Base-by-base conservation (phyloP, 306 rosid species). In the Gillenia trifoliata region DNA sequence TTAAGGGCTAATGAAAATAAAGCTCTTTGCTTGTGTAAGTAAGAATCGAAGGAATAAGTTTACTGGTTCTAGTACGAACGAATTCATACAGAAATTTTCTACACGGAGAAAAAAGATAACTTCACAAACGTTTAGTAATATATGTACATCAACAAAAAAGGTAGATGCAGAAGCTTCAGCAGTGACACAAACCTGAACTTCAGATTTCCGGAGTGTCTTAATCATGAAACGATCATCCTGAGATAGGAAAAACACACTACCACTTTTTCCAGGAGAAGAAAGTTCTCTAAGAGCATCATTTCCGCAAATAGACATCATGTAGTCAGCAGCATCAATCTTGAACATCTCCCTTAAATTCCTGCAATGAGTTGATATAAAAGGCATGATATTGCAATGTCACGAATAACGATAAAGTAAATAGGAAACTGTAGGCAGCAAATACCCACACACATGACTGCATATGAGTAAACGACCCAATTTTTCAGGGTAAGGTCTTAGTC, bases 301-400 rank as follows among this genome's bases (percentile, higher is more conserved):
- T 78, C 99, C 99, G 68, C 99, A 95, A 76, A 95, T 92, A 75
- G 99, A 92, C 97, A 95, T 95, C 99, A 95, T 95, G 84, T 95
- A 95, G 85, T 92, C 97, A 28, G 99, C 99, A 75, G 99, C 91
- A 86, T 95, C 99, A 77, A 95, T 95, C 89, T 89, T 95, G 88
- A 95, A 95, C 92, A 95, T 79, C 79, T 95, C 99, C 87, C 98
- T 90, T 77, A 95, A 83, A 82, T 95, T 90, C 89, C 99, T 95
- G 85, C 75, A 80, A 68, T 33, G 36, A 78, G 26, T 59, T 64
- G 71, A 13, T 40, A 75, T 57, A 38, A 64, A 71, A 64, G 71
- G 78, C 26, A 71, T 33, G 71, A n/a, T 74, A 55, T 77, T 64
- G 30, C 7, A 19, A 30, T 62, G 64, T 80, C 59, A 75, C 41